Evolutionary conservation across 2,329 filamentous ascomycete species (phyloP).

Genomic region (Epichloe gansuensis): DNA sequence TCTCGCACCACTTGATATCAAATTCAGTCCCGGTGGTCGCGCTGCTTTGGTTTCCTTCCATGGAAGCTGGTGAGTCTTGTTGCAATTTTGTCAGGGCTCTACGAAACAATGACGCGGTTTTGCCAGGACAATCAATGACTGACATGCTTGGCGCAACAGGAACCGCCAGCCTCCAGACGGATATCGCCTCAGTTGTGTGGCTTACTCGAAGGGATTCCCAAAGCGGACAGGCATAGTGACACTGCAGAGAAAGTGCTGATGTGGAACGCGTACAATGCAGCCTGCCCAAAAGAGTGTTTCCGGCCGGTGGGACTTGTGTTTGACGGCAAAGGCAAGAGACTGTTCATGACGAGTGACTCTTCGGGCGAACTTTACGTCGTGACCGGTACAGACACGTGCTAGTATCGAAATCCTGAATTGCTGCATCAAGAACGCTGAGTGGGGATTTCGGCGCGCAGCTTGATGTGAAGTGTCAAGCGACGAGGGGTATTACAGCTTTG

Average conservation of each 20-base stretch:
- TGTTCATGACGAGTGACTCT: conserved; percentile 41
- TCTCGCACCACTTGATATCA: conserved; percentile 52
- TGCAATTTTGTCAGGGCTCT: too few species aligned
- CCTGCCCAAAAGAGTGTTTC: conserved; percentile 38
- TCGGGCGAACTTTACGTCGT: conserved; percentile 44
- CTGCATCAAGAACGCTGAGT: neutral
- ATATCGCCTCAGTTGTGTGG: conserved; percentile 27
- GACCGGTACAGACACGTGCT: conserved; percentile 6
- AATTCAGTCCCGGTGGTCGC: conserved; percentile 42
- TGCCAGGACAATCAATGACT: neutral
- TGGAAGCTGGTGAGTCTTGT: conserved; percentile 37
- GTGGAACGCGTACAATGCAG: conserved; percentile 32
- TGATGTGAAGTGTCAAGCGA: neutral
- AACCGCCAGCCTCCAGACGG: conserved; percentile 22
- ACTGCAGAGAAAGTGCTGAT: conserved; percentile 34
- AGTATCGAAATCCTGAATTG: neutral
- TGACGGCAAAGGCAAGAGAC: conserved; percentile 24
- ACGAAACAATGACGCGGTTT: neutral
- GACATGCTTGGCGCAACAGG: conserved; percentile 8
- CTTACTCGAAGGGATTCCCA: conserved; percentile 25
- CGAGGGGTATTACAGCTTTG: too few species aligned
- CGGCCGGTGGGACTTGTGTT: conserved; percentile 36
- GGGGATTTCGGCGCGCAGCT: neutral
- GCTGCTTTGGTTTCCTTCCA: conserved; percentile 51
- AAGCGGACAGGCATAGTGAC: conserved; percentile 21